These are phyloP conservation scores for Eucalyptus marginata DNA, from an alignment of 345 rosid genomes.

Conservation along the genomic window DNA sequence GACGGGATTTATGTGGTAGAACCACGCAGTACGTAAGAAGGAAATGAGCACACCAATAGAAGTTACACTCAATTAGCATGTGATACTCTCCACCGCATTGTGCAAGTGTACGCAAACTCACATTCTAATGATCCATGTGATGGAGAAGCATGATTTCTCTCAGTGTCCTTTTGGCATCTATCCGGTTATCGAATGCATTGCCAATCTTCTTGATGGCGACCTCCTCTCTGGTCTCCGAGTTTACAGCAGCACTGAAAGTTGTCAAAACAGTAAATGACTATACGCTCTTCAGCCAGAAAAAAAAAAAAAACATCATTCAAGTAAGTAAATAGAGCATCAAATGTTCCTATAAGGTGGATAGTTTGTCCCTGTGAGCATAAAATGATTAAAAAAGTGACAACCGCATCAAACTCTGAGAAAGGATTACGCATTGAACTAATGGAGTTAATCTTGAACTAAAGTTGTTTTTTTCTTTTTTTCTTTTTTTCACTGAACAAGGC, in stretches of 20 bases:
- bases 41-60: background rate
- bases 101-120: background rate
- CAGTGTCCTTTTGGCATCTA: conserved; percentile 61
- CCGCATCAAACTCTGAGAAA: no score
- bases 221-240: conserved; percentile 46
- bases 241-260: conserved; percentile 50
- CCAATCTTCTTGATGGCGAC: conserved; percentile 75
- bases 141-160: conserved; percentile 76
- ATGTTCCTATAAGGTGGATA: background rate
- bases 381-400: background rate
- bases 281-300: background rate
- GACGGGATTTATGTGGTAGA: background rate
- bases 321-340: background rate
- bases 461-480: background rate
- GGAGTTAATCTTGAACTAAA: background rate
- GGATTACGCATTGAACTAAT: background rate
- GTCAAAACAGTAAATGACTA: background rate
- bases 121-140: conserved; percentile 71
- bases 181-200: conserved; percentile 56
- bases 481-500: background rate
- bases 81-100: background rate
- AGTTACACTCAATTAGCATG: background rate
- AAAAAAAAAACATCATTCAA: background rate
- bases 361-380: background rate
- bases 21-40: background rate